Evolutionary conservation across 345 rosid species (phyloP), one percentile per base, ranked within the genome.

Genomic region (Eucalyptus marginata): DNA sequence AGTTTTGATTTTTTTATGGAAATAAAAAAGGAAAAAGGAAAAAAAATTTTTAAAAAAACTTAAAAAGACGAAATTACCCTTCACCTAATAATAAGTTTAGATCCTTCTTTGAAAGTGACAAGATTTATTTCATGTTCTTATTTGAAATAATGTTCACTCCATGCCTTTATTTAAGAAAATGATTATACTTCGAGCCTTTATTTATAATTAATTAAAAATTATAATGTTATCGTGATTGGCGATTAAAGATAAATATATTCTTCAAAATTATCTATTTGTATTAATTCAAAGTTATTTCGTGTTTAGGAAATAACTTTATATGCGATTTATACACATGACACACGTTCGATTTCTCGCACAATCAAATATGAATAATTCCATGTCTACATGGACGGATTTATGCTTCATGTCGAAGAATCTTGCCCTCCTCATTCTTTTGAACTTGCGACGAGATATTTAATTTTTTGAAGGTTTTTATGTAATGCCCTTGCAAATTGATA

Each of bases 141-240:
- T 17, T 52, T 52, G 4, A 52, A 52, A 52, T 18, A 52, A 52
- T 52, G 1, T 0, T 18, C 10, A 7, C 4, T 52, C 7, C 1
- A 20, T 52, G 1, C 1, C 2, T 7, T 52, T 52, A 52, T 52
- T 52, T 52, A 52, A 52, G 4, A 52, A 18, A 52, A 52, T 52
- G 0, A 3, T 18, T 7, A 52, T 5, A 52, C 25, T 18, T 18
- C 4, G 10, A 52, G 0, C 10, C 1, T 10, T 17, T 52, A 52
- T 18, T 52, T 18, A 7, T 7, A 52, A 52, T 18, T 52, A 52
- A 52, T 7, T 18, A 7, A 56, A 56, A 56, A 24, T 20, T 52
- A 52, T 24, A 56, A 56, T 9, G 6, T 56, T 24, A 17, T 68
- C 43, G 0, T 8, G 13, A 17, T 2, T 0, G 0, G 10, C 13